Conservation (phyloP, 352 stramenopile genomes). For the Thraustotheca clavata region DNA sequence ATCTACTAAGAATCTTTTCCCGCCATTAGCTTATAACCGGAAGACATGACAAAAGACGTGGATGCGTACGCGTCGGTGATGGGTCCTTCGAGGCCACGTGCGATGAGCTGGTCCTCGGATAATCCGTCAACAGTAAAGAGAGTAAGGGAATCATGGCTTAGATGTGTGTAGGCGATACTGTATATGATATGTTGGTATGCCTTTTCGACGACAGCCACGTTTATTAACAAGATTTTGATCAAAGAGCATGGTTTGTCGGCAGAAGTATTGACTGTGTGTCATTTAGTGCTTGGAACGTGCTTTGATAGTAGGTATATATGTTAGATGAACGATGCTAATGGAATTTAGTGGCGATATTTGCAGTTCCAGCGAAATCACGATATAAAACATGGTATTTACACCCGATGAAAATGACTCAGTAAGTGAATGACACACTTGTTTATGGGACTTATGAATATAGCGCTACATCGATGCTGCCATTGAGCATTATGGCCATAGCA, state of each 20-base stretch:
- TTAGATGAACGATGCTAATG: not conserved
- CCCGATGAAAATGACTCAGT: slow-evolving; percentile 15
- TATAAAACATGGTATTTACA: slow-evolving; percentile 20
- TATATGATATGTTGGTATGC: slow-evolving; percentile 64
- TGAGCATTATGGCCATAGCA: slow-evolving; percentile 74
- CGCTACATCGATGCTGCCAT: slow-evolving; percentile 67
- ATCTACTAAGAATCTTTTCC: not conserved
- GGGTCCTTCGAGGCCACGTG: not conserved
- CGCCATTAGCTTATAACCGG: not conserved
- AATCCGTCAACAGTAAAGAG: slow-evolving; percentile 12
- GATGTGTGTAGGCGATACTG: slow-evolving; percentile 27
- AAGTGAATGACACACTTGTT: not conserved
- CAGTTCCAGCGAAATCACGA: slow-evolving; percentile 1
- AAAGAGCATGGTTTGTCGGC: slow-evolving; percentile 80
- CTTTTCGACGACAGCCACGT: slow-evolving; percentile 70
- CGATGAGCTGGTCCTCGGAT: slow-evolving; percentile 15
- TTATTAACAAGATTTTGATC: slow-evolving; percentile 82
- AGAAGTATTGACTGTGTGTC: slow-evolving; percentile 79
- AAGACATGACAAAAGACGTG: not conserved
- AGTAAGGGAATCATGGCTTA: not conserved
- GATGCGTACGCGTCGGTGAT: slow-evolving; percentile 14
- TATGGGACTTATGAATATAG: slow-evolving; percentile 25
- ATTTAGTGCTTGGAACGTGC: slow-evolving; percentile 58
- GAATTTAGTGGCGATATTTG: slow-evolving; percentile 13
- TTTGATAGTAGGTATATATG: slow-evolving; percentile 2